These are phyloP conservation scores for Sporothrix phasma DNA, from an alignment of 2,329 filamentous ascomycete genomes.

Conservation along the genomic window DNA sequence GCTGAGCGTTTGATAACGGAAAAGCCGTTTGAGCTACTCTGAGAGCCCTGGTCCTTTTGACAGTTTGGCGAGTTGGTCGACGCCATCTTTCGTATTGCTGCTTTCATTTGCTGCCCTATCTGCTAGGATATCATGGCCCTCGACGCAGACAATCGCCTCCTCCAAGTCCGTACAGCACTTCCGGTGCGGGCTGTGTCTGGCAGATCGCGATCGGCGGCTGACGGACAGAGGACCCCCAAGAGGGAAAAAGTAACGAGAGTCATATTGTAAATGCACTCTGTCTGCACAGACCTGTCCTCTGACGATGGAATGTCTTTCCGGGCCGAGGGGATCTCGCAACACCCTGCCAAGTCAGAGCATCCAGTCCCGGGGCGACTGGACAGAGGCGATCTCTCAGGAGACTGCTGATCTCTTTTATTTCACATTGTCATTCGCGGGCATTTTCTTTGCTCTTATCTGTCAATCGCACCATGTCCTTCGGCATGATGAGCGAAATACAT, in stretches of 20 bases:
- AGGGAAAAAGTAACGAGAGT: background rate
- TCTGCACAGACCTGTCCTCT: too few species aligned
- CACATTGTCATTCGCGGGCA: background rate
- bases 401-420: background rate
- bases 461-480: background rate
- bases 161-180: too few species aligned
- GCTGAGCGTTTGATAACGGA: background rate
- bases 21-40: background rate
- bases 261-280: too few species aligned
- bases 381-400: background rate
- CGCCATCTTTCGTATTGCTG: background rate
- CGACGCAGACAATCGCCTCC: background rate
- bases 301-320: background rate
- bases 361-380: background rate
- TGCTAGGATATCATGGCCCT: background rate
- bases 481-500: background rate
- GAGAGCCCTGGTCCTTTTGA: too few species aligned
- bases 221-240: background rate
- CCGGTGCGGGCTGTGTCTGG: background rate
- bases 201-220: background rate
- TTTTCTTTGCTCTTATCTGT: background rate
- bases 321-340: background rate
- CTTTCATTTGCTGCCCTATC: background rate
- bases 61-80: background rate
- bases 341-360: too few species aligned